Conservation (phyloP, 75 land plant species). For the Adiantum capillusveneris region DNA sequence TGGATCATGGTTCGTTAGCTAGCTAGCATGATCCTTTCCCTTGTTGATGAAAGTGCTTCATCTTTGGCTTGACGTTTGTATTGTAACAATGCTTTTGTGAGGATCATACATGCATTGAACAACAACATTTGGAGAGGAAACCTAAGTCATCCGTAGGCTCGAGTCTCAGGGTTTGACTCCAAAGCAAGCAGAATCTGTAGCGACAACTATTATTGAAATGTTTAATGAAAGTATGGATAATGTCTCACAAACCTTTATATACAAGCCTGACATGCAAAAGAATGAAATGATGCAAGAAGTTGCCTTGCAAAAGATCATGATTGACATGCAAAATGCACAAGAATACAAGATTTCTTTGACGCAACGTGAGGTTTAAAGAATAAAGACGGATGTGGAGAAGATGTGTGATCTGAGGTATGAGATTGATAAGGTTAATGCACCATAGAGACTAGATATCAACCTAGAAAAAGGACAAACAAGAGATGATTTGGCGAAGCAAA, state of each 20-base stretch:
- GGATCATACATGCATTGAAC: too few species aligned
- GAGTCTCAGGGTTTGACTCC: slow-evolving; percentile 75
- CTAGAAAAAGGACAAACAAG: slow-evolving; percentile 87
- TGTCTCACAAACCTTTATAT: slow-evolving; percentile 61
- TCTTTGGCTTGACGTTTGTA: too few species aligned
- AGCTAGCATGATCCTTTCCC: too few species aligned
- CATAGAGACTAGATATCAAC: slow-evolving; percentile 89
- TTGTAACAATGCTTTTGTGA: too few species aligned
- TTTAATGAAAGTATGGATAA: slow-evolving; percentile 87
- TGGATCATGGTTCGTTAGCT: too few species aligned
- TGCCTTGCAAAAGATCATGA: slow-evolving; percentile 44
- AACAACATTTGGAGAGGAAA: too few species aligned
- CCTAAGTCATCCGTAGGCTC: slow-evolving; percentile 59
- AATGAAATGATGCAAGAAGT: slow-evolving; percentile 58
- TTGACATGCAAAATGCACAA: slow-evolving; percentile 12
- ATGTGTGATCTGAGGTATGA: slow-evolving; percentile 98
- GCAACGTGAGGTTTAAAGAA: slow-evolving; percentile 81
- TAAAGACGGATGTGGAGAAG: slow-evolving; percentile 77
- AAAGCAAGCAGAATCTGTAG: slow-evolving; percentile 85
- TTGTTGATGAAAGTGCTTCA: too few species aligned
- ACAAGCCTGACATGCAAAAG: slow-evolving; percentile 70
- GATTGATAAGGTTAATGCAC: slow-evolving; percentile 93
- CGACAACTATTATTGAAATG: slow-evolving; percentile 69
- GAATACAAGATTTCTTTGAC: slow-evolving; percentile 68
- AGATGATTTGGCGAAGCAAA: slow-evolving; percentile 77